These are phyloP conservation scores for Hirschfeldia incana DNA, from an alignment of 345 rosid genomes.

Conservation along the genomic window DNA sequence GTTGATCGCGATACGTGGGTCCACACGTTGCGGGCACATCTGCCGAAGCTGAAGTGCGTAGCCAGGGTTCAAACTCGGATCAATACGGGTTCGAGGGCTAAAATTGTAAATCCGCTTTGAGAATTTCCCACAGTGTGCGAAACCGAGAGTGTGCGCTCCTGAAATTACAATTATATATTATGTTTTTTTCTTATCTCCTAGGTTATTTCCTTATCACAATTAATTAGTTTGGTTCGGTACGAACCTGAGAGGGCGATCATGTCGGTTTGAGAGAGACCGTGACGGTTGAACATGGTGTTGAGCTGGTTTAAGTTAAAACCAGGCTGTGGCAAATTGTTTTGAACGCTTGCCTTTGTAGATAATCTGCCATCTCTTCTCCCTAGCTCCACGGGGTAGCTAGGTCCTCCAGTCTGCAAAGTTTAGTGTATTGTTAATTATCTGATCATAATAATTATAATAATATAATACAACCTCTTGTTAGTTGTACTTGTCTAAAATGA, in stretches of 20 bases:
- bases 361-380: constrained; percentile 77
- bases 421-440: too few relatives aligned
- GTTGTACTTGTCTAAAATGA: not conserved
- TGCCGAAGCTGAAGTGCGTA: constrained; percentile 61
- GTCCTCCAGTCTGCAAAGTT: constrained; percentile 69
- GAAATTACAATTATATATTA: not conserved
- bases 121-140: constrained; percentile 72
- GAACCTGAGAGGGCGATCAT: constrained; percentile 89
- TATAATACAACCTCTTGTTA: not conserved
- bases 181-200: too few relatives aligned
- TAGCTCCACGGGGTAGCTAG: constrained; percentile 69
- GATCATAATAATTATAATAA: too few relatives aligned
- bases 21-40: constrained; percentile 67
- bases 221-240: not conserved
- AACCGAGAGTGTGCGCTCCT: constrained; percentile 83
- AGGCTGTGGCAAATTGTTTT: constrained; percentile 60
- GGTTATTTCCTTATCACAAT: not conserved
- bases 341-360: constrained; percentile 65
- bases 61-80: constrained; percentile 56
- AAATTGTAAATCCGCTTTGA: constrained; percentile 64
- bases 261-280: constrained; percentile 71
- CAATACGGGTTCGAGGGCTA: constrained; percentile 50
- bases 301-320: constrained; percentile 61
- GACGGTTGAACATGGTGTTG: constrained; percentile 53
- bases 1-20: constrained; percentile 71